Conservation (phyloP, 176 grass and related monocot genomes). For the Saccharum officinarum region DNA sequence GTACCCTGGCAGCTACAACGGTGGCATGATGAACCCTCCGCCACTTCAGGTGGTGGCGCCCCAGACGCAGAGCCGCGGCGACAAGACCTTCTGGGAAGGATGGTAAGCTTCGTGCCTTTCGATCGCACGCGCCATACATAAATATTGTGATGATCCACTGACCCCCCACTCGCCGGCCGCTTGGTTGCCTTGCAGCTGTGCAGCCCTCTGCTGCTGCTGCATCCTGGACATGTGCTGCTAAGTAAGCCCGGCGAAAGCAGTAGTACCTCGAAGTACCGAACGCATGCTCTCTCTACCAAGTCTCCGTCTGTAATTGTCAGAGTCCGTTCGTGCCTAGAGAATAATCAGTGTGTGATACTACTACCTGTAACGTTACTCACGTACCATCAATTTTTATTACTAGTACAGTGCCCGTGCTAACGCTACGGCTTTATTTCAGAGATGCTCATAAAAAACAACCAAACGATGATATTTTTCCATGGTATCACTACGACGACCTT, state of each 20-base stretch:
- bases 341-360: neutral
- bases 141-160: neutral
- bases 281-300: neutral
- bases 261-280: neutral
- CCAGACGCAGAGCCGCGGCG: slow-evolving; percentile 51
- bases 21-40: slow-evolving; percentile 31
- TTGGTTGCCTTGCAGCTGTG: slow-evolving; percentile 46
- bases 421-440: too few species aligned
- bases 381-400: neutral
- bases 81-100: slow-evolving; percentile 69
- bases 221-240: slow-evolving; percentile 56
- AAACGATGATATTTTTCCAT: too few species aligned
- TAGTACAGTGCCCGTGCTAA: too few species aligned
- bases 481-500: too few species aligned
- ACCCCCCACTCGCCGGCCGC: neutral
- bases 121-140: neutral
- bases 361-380: neutral
- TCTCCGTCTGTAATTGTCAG: neutral
- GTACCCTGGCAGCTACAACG: slow-evolving; percentile 43
- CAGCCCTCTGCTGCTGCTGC: slow-evolving; percentile 58
- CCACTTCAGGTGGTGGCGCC: slow-evolving; percentile 25
- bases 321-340: neutral
- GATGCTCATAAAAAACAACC: too few species aligned
- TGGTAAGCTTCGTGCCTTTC: slow-evolving; percentile 44
- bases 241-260: neutral